Evolutionary conservation across 495 filamentous ascomycete genomes (phyloP).

Genomic region (Hypoxylon lienhwacheense): DNA sequence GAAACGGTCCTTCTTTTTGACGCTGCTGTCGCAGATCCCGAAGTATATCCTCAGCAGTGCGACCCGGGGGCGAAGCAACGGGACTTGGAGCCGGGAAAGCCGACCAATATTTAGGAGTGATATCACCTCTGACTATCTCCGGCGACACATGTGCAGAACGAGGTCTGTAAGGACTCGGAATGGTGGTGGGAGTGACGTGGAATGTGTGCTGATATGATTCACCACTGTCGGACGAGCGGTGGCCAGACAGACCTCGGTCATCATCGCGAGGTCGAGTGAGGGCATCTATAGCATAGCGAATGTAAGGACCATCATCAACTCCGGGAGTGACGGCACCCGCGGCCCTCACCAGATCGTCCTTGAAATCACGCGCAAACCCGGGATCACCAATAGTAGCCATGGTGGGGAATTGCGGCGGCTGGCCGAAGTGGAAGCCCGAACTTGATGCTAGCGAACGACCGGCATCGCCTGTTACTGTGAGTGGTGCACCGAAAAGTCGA

Average conservation of each 20-base stretch:
- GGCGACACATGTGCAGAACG: conserved; percentile 16
- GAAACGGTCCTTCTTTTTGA: background rate
- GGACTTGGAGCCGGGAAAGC: conserved; percentile 10
- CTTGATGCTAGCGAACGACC: conserved; percentile 28
- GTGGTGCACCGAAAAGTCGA: conserved; percentile 36
- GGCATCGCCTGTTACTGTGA: conserved; percentile 14
- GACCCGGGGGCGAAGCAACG: conserved; percentile 2
- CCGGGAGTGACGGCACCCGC: conserved; percentile 53
- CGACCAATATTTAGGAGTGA: conserved; percentile 13
- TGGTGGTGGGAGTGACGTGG: conserved; percentile 29
- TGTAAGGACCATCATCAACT: conserved; percentile 51
- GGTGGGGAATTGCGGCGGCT: conserved; percentile 34
- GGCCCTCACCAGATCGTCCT: conserved; percentile 47
- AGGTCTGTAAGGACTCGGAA: conserved; percentile 16
- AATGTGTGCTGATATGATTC: conserved; percentile 8
- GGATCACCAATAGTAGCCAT: conserved; percentile 41
- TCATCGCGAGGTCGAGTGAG: conserved; percentile 43
- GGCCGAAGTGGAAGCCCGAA: conserved; percentile 37
- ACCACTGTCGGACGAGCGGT: conserved; percentile 37
- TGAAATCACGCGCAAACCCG: conserved; percentile 41
- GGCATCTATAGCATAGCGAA: conserved; percentile 53
- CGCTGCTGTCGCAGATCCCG: conserved; percentile 9
- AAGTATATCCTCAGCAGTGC: conserved; percentile 8
- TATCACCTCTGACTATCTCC: background rate
- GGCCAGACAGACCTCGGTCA: conserved; percentile 33